phyloP scores from a whole-genome alignment of 768 basidiomycete species.

The Cystobasidium ongulense region DNA sequence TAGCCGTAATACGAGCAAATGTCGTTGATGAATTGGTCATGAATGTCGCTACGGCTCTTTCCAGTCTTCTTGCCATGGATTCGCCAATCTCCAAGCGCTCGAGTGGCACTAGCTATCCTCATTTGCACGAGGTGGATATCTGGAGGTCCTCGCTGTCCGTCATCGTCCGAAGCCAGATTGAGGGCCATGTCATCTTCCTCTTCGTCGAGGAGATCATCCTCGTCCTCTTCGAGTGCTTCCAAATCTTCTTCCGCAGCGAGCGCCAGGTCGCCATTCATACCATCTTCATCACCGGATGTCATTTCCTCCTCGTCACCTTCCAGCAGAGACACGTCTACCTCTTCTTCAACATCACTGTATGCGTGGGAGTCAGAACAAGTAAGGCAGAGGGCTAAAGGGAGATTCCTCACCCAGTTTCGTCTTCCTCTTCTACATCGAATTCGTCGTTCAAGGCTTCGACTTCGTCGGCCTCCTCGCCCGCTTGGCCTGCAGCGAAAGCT shows the following conservation, averaged over 20 bases:
- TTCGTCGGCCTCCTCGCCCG: conserved; percentile 26
- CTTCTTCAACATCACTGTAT: too few species aligned
- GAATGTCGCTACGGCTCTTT: conserved; percentile 82
- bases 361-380: neutral
- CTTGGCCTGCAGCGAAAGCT: conserved; percentile 11
- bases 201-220: conserved; percentile 49
- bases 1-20: conserved; percentile 96
- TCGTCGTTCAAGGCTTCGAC: conserved; percentile 39
- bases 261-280: conserved; percentile 48
- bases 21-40: conserved; percentile 75
- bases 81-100: conserved; percentile 65
- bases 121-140: conserved; percentile 63
- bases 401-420: conserved; percentile 35
- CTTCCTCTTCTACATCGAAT: conserved; percentile 45
- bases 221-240: conserved; percentile 51
- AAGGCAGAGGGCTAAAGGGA: neutral
- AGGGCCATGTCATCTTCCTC: conserved; percentile 47
- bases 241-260: conserved; percentile 49
- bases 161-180: conserved; percentile 55
- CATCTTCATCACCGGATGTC: conserved; percentile 33
- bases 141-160: conserved; percentile 60
- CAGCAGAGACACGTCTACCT: neutral
- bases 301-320: conserved; percentile 18
- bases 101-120: conserved; percentile 68
- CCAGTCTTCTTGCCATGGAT: conserved; percentile 48